These are phyloP conservation scores for Drechslera avenae DNA, from an alignment of 2,329 filamentous ascomycete species.

Conservation along the genomic window DNA sequence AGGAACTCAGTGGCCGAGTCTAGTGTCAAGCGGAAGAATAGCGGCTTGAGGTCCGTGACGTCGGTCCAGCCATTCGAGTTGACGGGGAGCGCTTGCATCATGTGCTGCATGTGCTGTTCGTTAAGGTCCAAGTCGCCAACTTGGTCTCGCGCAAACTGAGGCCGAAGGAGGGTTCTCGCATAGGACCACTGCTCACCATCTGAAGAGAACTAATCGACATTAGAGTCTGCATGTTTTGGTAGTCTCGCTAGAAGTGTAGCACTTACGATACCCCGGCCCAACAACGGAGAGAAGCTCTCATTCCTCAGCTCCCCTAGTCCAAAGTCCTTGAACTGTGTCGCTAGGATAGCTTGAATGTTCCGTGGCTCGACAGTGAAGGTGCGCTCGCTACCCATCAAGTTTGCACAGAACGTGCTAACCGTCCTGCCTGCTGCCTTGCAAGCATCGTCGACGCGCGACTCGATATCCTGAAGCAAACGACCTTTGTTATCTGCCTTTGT, in stretches of 20 bases:
- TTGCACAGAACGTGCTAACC: slow-evolving; percentile 36
- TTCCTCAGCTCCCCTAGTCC: slow-evolving; percentile 45
- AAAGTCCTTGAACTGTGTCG: slow-evolving; percentile 55
- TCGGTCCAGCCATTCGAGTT: slow-evolving; percentile 32
- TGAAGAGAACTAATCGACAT: slow-evolving; percentile 31
- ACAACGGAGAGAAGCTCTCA: slow-evolving; percentile 45
- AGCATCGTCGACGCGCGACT: slow-evolving; percentile 25
- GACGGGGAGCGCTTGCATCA: slow-evolving; percentile 36
- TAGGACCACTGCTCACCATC: slow-evolving; percentile 42
- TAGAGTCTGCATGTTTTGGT: neutral
- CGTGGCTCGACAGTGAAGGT: slow-evolving; percentile 50
- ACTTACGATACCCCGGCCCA: slow-evolving; percentile 49
- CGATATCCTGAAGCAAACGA: slow-evolving; percentile 39
- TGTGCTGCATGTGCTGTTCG: slow-evolving; percentile 38
- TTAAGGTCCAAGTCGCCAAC: slow-evolving; percentile 43
- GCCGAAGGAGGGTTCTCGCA: slow-evolving; percentile 41
- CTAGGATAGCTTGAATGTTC: slow-evolving; percentile 53
- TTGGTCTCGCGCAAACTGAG: slow-evolving; percentile 43
- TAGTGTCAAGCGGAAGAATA: slow-evolving; percentile 50
- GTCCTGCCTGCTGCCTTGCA: slow-evolving; percentile 22
- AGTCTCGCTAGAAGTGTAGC: too few relatives aligned
- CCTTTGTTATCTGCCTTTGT: slow-evolving; percentile 46
- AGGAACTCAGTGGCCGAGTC: slow-evolving; percentile 48
- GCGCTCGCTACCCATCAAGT: slow-evolving; percentile 18
- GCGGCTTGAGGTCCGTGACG: slow-evolving; percentile 43